Conservation (phyloP, 164 flowering plant species). For the Annona squamosa region DNA sequence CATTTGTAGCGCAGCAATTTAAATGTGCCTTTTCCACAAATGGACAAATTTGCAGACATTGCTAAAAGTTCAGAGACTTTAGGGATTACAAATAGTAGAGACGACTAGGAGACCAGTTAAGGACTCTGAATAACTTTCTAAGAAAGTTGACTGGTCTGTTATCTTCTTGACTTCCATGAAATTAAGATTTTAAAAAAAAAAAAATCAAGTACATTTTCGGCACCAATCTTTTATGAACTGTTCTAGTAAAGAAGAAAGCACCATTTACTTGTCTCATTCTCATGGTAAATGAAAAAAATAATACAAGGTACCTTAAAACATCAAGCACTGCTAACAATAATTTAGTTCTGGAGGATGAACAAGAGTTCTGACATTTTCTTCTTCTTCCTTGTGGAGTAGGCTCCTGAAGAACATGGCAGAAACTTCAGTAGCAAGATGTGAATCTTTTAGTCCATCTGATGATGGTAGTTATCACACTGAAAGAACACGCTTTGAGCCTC, state of each 20-base stretch:
- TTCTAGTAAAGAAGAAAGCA: not conserved
- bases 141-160: no score
- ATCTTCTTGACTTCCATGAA: no score
- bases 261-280: not conserved
- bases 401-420: slow-evolving; percentile 45
- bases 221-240: not conserved
- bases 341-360: not conserved
- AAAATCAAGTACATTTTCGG: no score
- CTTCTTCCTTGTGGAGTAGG: not conserved
- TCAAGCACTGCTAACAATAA: not conserved
- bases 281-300: not conserved
- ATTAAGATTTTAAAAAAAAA: no score
- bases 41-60: no score
- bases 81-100: no score
- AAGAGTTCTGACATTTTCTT: not conserved
- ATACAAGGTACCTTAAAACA: not conserved
- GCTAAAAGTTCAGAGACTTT: no score
- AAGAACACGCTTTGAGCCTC: slow-evolving; percentile 67
- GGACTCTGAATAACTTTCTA: no score
- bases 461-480: slow-evolving; percentile 56
- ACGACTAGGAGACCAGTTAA: no score
- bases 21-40: no score
- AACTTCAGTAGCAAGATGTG: slow-evolving; percentile 64
- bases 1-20: no score
- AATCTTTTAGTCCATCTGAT: slow-evolving; percentile 62